Conservation (phyloP, 1,139 yeast genomes). For the Geotrichum australiense region DNA sequence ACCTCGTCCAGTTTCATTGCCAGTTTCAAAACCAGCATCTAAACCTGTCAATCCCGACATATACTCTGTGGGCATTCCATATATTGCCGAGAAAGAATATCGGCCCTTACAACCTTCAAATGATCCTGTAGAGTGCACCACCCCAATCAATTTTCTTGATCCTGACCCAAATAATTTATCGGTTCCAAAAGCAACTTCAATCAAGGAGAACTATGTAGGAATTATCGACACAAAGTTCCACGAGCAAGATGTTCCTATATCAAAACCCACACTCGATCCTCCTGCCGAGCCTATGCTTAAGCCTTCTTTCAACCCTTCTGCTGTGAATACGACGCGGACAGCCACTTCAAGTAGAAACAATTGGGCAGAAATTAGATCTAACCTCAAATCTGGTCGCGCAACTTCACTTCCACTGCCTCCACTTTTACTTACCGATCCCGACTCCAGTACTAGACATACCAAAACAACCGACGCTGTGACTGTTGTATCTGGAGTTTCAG, state of each 20-base stretch:
- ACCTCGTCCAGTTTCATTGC: too few species aligned
- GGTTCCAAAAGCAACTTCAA: background rate
- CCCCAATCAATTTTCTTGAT: too few species aligned
- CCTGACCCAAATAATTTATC: background rate
- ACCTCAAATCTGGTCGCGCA: too few species aligned
- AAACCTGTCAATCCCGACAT: background rate
- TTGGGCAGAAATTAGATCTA: too few species aligned
- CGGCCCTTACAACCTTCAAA: too few species aligned
- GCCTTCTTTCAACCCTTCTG: too few species aligned
- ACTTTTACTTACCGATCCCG: background rate
- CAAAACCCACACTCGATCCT: background rate
- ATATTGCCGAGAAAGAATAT: background rate
- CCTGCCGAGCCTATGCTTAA: background rate
- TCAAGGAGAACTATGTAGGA: conserved; percentile 5
- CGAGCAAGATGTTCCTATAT: conserved; percentile 4
- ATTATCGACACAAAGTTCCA: conserved; percentile 5
- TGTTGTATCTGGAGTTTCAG: conserved; percentile 7
- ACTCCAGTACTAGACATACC: conserved; percentile 11
- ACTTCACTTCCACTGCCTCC: conserved; percentile 2
- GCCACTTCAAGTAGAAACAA: too few species aligned
- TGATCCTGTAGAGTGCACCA: background rate
- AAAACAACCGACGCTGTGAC: conserved; percentile 3
- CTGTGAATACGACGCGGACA: too few species aligned
- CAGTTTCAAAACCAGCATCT: background rate
- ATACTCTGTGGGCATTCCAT: conserved; percentile 1